Evolutionary conservation across 2,329 filamentous ascomycete species (phyloP), one percentile per base, ranked within the genome.

Genomic region (Chaetomiaceae sp.): DNA sequence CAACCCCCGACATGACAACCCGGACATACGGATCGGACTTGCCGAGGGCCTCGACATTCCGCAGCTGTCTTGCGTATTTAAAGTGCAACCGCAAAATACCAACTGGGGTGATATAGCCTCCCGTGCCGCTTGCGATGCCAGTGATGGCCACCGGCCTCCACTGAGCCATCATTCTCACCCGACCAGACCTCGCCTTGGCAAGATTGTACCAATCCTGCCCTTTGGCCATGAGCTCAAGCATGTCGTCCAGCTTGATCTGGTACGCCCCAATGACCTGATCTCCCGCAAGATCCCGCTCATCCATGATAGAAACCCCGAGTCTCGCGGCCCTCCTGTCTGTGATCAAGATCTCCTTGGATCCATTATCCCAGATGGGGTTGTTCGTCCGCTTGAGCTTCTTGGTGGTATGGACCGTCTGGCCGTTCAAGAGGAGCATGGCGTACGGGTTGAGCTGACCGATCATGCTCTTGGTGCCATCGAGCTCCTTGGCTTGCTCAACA

Each of bases 131-230:
- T 8, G 82, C 68, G 34, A 86, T 76, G 20, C 91, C 91, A 48
- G 85, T 84, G 44, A 98, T 75, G 6, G 86, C 86, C 19, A 98
- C 90, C 2, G 93, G 91, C 64, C 93, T 95, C 94, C 94, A 98
- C 59, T 96, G 85, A 3, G 94, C 77, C 62, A 79, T 86, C 77
- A 98, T 81, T 70, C 97, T 96, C 49, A 82, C 88, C 55, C 89
- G 86, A 24, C 93, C 93, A 18, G 81, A 84, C 62, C 88, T 86
- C 42, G 79, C 83, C 8, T 87, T 88, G 36, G 85, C 75, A 22
- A 98, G 75, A 52, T 90, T 88, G 72, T 90, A 98, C 93, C 93
- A 98, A 58, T 97, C 89, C 59, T 95, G 87, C 34, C 93, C 91
- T 67, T 95, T 93, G 38, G 83, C 83, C 79, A 87, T 94, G 63